phyloP scores from a whole-genome alignment of 2,329 filamentous ascomycete genomes.

The Corynespora cassiicola region DNA sequence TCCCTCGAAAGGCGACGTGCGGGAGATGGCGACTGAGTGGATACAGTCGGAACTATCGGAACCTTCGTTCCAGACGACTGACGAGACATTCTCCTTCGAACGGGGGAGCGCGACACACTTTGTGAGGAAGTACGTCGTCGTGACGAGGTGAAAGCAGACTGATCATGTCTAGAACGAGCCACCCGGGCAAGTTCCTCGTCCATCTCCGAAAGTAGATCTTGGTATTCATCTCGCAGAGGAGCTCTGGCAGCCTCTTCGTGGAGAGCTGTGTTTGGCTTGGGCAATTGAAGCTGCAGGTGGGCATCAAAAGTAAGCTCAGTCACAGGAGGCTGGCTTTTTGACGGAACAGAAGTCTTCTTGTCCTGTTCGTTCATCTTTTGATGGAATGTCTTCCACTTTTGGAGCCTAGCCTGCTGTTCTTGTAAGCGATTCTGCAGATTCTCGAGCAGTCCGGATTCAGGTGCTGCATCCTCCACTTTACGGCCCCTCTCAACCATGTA shows the following conservation, averaged over 20 bases:
- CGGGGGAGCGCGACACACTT: slow-evolving; percentile 22
- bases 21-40: slow-evolving; percentile 17
- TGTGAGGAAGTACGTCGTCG: slow-evolving; percentile 29
- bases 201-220: slow-evolving; percentile 38
- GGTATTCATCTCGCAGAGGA: slow-evolving; percentile 23
- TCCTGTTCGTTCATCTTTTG: slow-evolving; percentile 42
- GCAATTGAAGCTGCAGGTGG: slow-evolving; percentile 39
- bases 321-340: slow-evolving; percentile 7
- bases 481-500: slow-evolving; percentile 66
- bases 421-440: slow-evolving; percentile 74
- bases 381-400: slow-evolving; percentile 76
- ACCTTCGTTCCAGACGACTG: slow-evolving; percentile 19
- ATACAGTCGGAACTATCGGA: slow-evolving; percentile 14
- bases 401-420: slow-evolving; percentile 71
- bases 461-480: slow-evolving; percentile 63
- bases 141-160: slow-evolving; percentile 13
- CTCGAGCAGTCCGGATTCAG: slow-evolving; percentile 64
- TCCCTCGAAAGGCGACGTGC: slow-evolving; percentile 25
- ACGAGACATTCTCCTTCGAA: slow-evolving; percentile 21
- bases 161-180: slow-evolving; percentile 23
- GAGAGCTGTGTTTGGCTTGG: slow-evolving; percentile 15
- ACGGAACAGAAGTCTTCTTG: neutral
- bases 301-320: slow-evolving; percentile 38
- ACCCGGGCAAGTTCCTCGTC: slow-evolving; percentile 30
- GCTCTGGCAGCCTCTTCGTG: slow-evolving; percentile 10